Conservation (phyloP, 768 basidiomycete species). For the Boletus vinaceobasis region DNA sequence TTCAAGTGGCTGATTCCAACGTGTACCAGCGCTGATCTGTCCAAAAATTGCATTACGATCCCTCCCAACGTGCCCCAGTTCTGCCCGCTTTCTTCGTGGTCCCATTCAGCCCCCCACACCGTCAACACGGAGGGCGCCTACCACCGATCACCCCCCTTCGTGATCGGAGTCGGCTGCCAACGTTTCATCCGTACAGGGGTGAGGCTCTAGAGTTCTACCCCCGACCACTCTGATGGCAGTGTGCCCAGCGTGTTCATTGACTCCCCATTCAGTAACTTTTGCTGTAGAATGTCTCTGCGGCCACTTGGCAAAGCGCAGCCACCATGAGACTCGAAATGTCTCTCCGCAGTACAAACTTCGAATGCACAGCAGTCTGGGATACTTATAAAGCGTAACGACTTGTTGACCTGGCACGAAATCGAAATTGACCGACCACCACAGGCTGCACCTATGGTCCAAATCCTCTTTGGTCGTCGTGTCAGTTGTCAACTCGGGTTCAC, state of each 20-base stretch:
- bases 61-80: neutral
- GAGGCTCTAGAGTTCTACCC: neutral
- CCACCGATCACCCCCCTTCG: conserved; percentile 25
- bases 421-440: neutral
- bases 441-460: neutral
- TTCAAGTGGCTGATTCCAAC: neutral
- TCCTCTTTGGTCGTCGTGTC: conserved; percentile 1
- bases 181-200: conserved; percentile 3
- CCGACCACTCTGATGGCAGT: conserved; percentile 7
- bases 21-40: neutral
- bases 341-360: conserved; percentile 4
- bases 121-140: conserved; percentile 16
- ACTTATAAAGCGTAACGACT: too few species aligned
- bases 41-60: neutral
- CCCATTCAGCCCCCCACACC: neutral
- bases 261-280: neutral
- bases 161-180: conserved; percentile 21
- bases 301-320: neutral
- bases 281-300: neutral
- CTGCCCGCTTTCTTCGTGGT: conserved; percentile 1
- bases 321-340: neutral
- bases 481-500: conserved; percentile 10
- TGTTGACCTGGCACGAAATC: neutral
- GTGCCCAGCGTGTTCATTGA: neutral
- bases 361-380: neutral